Evolutionary conservation across 352 stramenopile genomes (phyloP).

Genomic region (Globisporangium nagaii): DNA sequence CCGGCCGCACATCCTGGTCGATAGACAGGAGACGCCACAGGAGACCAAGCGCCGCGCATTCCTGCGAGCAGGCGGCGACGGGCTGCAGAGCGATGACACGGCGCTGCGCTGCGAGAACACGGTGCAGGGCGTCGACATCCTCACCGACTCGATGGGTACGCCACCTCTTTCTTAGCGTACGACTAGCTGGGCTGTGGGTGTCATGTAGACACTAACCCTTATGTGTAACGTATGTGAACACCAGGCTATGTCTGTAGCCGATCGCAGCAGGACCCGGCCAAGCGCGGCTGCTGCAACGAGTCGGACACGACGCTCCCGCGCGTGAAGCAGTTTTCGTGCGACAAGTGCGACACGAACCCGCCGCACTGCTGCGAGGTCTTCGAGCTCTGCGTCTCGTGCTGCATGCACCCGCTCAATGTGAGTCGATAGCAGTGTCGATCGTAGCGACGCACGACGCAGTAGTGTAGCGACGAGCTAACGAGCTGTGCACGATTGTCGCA

Average conservation of each 20-base stretch:
- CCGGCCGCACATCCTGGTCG: constrained; percentile 56
- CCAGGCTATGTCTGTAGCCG: constrained; percentile 51
- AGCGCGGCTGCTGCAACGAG: constrained; percentile 57
- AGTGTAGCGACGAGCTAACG: no score
- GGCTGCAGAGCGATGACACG: constrained; percentile 33
- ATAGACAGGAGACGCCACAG: constrained; percentile 17
- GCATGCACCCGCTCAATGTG: constrained; percentile 76
- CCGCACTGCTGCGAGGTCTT: constrained; percentile 67
- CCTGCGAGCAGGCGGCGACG: constrained; percentile 40
- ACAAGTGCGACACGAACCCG: constrained; percentile 52
- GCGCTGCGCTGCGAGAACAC: constrained; percentile 47
- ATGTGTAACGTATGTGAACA: no score
- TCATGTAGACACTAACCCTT: no score
- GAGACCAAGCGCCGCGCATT: constrained; percentile 34
- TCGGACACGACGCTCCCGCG: constrained; percentile 39
- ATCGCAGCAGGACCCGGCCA: constrained; percentile 28
- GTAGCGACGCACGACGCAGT: no score
- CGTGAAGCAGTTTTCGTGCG: constrained; percentile 57
- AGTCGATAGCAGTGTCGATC: not conserved
- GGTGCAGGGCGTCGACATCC: constrained; percentile 31
- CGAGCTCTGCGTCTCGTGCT: constrained; percentile 74
- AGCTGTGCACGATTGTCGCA: no score
- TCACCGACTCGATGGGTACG: constrained; percentile 54
- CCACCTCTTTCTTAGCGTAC: no score
- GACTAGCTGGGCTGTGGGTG: no score